Evolutionary conservation across 2,329 filamentous ascomycete species (phyloP).

Genomic region (Arthroderma sp.): DNA sequence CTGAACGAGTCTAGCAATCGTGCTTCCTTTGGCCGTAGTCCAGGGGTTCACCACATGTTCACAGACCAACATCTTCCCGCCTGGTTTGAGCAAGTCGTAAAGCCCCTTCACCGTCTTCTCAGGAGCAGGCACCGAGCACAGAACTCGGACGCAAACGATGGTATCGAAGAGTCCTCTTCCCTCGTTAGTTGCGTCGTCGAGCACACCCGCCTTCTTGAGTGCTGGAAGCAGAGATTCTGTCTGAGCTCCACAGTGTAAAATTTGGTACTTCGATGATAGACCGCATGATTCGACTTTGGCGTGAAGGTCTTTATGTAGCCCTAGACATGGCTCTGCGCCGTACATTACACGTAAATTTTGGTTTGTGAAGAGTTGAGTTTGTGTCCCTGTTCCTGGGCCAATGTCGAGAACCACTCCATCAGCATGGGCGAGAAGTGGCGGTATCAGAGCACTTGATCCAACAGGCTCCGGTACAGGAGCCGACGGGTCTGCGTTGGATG

Average conservation of each 20-base stretch:
- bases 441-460: slow-evolving; percentile 30
- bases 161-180: slow-evolving; percentile 39
- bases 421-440: slow-evolving; percentile 30
- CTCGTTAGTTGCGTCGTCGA: slow-evolving; percentile 15
- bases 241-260: slow-evolving; percentile 39
- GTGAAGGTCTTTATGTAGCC: slow-evolving; percentile 37
- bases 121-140: slow-evolving; percentile 43
- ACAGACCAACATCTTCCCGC: slow-evolving; percentile 43
- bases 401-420: slow-evolving; percentile 38
- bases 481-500: slow-evolving; percentile 1
- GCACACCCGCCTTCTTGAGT: slow-evolving; percentile 33
- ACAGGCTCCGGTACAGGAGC: slow-evolving; percentile 11
- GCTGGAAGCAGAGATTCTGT: slow-evolving; percentile 36
- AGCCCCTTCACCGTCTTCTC: slow-evolving; percentile 36
- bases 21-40: slow-evolving; percentile 34
- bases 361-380: slow-evolving; percentile 37
- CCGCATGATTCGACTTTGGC: slow-evolving; percentile 31
- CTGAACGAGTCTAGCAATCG: slow-evolving; percentile 38
- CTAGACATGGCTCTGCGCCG: slow-evolving; percentile 42
- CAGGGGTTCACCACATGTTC: slow-evolving; percentile 47
- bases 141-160: slow-evolving; percentile 42
- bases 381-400: slow-evolving; percentile 42
- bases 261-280: slow-evolving; percentile 38
- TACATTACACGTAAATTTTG: slow-evolving; percentile 38
- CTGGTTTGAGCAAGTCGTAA: slow-evolving; percentile 42